phyloP scores from a whole-genome alignment of 192 early-diverging fungal genomes.

The Gryganskiella cystojenkinii region DNA sequence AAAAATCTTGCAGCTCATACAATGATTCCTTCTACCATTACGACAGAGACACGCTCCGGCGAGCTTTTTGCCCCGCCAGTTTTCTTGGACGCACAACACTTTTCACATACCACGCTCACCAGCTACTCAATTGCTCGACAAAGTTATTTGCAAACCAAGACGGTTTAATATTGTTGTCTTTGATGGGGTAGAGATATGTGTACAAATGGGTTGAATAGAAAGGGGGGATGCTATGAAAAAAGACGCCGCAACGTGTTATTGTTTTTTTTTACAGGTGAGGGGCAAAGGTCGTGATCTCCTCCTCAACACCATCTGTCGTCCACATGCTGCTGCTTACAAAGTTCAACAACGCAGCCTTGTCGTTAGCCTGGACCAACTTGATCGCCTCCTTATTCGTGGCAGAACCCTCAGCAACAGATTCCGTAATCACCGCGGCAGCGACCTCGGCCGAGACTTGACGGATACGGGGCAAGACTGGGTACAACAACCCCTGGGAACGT shows the following conservation, averaged over 20 bases:
- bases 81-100: too few relatives aligned
- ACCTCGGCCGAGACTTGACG: constrained; percentile 86
- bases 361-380: constrained; percentile 52
- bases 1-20: too few relatives aligned
- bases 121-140: too few relatives aligned
- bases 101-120: too few relatives aligned
- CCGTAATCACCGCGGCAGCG: constrained; percentile 80
- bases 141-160: too few relatives aligned
- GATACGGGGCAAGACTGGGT: constrained; percentile 88
- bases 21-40: too few relatives aligned
- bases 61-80: too few relatives aligned
- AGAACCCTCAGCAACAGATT: constrained; percentile 73
- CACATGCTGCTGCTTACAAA: constrained; percentile 46
- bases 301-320: constrained; percentile 41
- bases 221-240: not conserved
- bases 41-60: too few relatives aligned
- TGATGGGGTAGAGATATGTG: not conserved
- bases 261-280: constrained; percentile 41
- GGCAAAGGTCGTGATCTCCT: constrained; percentile 34
- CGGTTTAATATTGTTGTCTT: not conserved
- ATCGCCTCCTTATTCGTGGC: constrained; percentile 60
- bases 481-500: constrained; percentile 75
- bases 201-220: not conserved
- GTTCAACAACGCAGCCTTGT: constrained; percentile 21
- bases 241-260: not conserved